Evolutionary conservation across 2,329 filamentous ascomycete genomes (phyloP).

Genomic region (Ophiostoma populinum): DNA sequence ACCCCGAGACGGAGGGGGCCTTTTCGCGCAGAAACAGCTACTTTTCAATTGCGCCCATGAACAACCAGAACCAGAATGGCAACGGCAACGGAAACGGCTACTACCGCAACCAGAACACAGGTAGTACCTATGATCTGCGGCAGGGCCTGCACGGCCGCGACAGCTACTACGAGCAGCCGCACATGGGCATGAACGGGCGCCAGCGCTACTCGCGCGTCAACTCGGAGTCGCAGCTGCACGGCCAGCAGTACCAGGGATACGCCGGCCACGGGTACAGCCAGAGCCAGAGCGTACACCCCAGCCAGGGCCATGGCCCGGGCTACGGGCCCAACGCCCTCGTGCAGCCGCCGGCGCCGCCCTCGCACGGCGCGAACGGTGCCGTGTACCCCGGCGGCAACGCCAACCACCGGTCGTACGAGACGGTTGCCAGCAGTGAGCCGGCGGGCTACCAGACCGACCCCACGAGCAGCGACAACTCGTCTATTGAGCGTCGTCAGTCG

Average conservation of each 20-base stretch:
- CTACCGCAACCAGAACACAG: constrained; percentile 28
- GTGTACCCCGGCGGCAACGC: constrained; percentile 1
- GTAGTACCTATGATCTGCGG: constrained; percentile 23
- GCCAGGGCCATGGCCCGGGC: too few relatives aligned
- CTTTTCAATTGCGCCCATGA: constrained; percentile 20
- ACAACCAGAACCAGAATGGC: not conserved
- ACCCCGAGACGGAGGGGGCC: constrained; percentile 30
- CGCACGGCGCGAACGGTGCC: too few relatives aligned
- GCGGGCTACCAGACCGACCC: constrained; percentile 73
- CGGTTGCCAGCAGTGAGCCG: constrained; percentile 58
- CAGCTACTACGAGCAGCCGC: constrained; percentile 26
- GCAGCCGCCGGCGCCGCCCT: too few relatives aligned
- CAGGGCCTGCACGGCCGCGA: constrained; percentile 19
- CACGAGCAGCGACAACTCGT: constrained; percentile 78
- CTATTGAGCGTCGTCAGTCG: constrained; percentile 45
- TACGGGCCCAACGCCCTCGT: too few relatives aligned
- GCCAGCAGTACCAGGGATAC: too few relatives aligned
- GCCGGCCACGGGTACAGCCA: constrained; percentile 20
- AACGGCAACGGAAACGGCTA: constrained; percentile 24
- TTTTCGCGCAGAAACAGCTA: constrained; percentile 46
- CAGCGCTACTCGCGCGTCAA: constrained; percentile 16
- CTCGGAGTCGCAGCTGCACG: not conserved
- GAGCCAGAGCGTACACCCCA: constrained; percentile 29
- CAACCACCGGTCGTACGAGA: constrained; percentile 74
- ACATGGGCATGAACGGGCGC: constrained; percentile 16